These are phyloP conservation scores for Calonectria pteridis DNA, from an alignment of 2,329 filamentous ascomycete species.

Conservation along the genomic window DNA sequence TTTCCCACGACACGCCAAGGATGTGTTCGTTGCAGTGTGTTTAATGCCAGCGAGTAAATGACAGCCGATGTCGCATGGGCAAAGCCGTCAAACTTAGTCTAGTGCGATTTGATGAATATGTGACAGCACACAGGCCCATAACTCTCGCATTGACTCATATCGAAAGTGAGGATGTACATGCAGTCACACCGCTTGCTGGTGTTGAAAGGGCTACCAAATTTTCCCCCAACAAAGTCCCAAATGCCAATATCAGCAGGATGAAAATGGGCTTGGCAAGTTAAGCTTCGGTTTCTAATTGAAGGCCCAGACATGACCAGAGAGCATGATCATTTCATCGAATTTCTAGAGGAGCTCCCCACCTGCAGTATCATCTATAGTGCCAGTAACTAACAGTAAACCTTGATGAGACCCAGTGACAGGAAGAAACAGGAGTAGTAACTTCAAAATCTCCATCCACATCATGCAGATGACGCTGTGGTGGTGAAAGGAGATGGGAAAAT, in stretches of 20 bases:
- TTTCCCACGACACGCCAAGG: too few relatives aligned
- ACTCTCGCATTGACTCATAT: background rate
- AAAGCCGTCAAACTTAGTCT: background rate
- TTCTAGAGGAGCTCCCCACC: fast-evolving
- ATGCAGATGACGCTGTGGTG: background rate
- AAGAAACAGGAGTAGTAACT: background rate
- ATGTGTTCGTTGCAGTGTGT: too few relatives aligned
- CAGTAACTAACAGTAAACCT: background rate
- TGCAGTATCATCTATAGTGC: background rate
- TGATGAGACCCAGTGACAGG: background rate
- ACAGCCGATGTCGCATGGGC: too few relatives aligned
- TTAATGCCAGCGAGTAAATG: too few relatives aligned
- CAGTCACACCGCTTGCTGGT: background rate
- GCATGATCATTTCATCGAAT: background rate
- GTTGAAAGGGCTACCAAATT: background rate
- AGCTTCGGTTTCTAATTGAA: background rate
- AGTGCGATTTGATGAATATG: background rate
- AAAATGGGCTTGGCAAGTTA: background rate
- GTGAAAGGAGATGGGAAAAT: background rate
- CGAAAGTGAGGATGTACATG: background rate
- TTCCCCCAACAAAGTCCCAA: background rate
- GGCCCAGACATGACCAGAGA: background rate
- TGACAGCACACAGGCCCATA: background rate
- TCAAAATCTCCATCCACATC: background rate
- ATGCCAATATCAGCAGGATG: background rate